Conservation (phyloP, 2,329 filamentous ascomycete species). For the Penicillium hordei region DNA sequence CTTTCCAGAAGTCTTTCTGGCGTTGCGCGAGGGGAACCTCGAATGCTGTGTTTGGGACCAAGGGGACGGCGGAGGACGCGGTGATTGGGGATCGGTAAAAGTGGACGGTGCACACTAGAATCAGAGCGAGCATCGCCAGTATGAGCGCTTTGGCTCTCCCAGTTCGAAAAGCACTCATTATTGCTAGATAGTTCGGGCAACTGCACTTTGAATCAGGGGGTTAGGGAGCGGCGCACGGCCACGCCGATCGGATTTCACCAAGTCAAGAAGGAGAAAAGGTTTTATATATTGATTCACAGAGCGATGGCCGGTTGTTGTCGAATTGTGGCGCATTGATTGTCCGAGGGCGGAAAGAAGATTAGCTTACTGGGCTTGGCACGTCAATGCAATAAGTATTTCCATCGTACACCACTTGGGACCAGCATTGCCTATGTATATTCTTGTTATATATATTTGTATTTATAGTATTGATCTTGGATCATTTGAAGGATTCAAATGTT, state of each 20-base stretch:
- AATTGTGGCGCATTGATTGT: constrained; percentile 2
- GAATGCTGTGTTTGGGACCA: constrained; percentile 36
- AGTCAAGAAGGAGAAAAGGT: neutral
- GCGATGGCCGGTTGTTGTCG: neutral
- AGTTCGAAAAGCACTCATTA: constrained; percentile 31
- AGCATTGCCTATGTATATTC: neutral
- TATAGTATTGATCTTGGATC: neutral
- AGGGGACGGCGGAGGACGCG: constrained; percentile 28
- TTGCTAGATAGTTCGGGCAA: neutral
- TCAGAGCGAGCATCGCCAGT: constrained; percentile 29
- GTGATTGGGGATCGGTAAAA: constrained; percentile 39
- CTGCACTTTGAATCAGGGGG: constrained; percentile 9
- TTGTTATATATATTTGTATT: too few species aligned
- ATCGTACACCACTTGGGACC: too few species aligned
- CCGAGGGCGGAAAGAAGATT: constrained; percentile 9
- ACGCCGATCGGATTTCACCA: constrained; percentile 14
- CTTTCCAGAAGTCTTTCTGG: constrained; percentile 41
- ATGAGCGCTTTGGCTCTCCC: constrained; percentile 31
- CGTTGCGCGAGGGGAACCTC: constrained; percentile 37
- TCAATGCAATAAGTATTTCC: neutral
- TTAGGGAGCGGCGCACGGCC: constrained; percentile 23
- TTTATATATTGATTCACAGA: neutral
- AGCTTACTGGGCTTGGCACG: constrained; percentile 8
- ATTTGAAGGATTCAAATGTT: neutral
- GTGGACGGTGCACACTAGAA: constrained; percentile 38